Evolutionary conservation across 1,284 basidiomycete genomes (phyloP).

Genomic region (Apiotrichum veenhuisii): DNA sequence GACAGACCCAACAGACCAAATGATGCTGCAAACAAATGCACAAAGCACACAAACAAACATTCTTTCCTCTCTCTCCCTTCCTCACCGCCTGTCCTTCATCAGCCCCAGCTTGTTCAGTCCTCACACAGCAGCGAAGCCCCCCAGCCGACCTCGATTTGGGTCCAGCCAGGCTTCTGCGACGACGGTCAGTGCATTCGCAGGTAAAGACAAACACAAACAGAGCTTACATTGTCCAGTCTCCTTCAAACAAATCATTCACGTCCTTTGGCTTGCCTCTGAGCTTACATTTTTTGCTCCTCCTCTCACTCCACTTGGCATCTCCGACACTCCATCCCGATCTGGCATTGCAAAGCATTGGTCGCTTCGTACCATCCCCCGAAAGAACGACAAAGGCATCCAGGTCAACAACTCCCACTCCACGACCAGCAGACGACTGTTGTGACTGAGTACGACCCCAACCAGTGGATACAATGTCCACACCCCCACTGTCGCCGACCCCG

Average conservation of each 20-base stretch:
- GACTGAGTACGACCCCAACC: not conserved
- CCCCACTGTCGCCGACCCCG: slow-evolving; percentile 41
- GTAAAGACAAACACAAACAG: not conserved
- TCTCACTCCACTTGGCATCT: not conserved
- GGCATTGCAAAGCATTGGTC: too few relatives aligned
- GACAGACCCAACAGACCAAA: too few relatives aligned
- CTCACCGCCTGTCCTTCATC: too few relatives aligned
- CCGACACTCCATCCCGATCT: too few relatives aligned
- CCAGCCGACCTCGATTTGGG: too few relatives aligned
- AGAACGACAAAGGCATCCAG: not conserved
- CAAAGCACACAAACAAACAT: too few relatives aligned
- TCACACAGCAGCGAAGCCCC: too few relatives aligned
- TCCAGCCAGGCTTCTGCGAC: not conserved
- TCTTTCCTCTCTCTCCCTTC: too few relatives aligned
- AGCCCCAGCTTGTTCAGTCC: too few relatives aligned
- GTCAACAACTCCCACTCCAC: not conserved
- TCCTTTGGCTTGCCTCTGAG: not conserved
- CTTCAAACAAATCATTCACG: slow-evolving; percentile 6
- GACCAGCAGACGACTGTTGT: not conserved
- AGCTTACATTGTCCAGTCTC: not conserved
- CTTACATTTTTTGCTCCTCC: not conserved
- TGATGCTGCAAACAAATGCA: too few relatives aligned
- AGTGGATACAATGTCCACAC: slow-evolving; percentile 19
- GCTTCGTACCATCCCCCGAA: too few relatives aligned
- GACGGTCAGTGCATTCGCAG: not conserved